Percentiles rank a stretch among this genome's conserved stretches.
Conservation (phyloP, 768 basidiomycete species). For the Xerocomellus dryophilus region DNA sequence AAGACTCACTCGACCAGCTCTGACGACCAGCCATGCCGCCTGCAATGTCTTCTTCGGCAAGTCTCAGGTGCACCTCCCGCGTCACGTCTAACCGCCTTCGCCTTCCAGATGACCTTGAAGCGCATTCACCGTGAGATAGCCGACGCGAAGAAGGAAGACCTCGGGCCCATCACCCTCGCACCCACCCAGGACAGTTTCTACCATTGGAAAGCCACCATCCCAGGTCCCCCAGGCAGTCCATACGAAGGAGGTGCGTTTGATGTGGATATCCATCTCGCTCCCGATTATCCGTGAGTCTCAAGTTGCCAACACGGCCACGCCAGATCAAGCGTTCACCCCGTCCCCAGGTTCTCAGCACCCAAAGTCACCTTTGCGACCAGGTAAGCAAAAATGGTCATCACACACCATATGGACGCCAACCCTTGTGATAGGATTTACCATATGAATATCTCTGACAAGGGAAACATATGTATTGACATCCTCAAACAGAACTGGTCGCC, state of each 20-base stretch:
- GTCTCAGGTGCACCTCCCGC: not conserved
- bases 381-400: conserved; percentile 35
- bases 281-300: conserved; percentile 68
- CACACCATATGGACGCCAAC: not conserved
- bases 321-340: conserved; percentile 1
- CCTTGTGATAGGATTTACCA: conserved; percentile 68
- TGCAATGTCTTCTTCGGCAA: conserved; percentile 21
- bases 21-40: conserved; percentile 23
- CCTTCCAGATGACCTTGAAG: conserved; percentile 61
- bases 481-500: conserved; percentile 95
- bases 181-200: conserved; percentile 67
- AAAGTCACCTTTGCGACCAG: conserved; percentile 72
- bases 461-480: conserved; percentile 83
- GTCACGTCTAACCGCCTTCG: conserved; percentile 4
- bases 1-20: not conserved
- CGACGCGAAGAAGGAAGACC: conserved; percentile 79
- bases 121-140: conserved; percentile 81
- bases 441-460: conserved; percentile 83
- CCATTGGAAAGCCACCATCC: conserved; percentile 73
- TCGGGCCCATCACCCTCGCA: conserved; percentile 65
- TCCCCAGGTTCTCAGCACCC: conserved; percentile 70
- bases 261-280: conserved; percentile 59
- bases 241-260: conserved; percentile 80
- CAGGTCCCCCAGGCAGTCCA: conserved; percentile 77
- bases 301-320: not conserved